phyloP scores from a whole-genome alignment of 306 rosid species.

The Hippophae tibetana region DNA sequence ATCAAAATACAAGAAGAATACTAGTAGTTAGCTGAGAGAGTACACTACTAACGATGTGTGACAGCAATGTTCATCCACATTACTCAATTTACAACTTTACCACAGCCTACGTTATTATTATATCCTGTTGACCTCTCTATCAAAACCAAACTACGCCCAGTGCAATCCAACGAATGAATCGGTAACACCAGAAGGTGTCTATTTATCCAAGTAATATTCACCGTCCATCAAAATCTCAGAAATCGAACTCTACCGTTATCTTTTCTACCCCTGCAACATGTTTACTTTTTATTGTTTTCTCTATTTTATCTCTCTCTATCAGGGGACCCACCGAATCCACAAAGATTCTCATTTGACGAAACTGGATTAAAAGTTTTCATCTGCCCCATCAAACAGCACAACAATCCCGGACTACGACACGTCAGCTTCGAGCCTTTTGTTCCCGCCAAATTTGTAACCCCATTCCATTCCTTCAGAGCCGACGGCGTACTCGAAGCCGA shows the following conservation, averaged over 20 bases:
- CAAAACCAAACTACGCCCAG: too few species aligned
- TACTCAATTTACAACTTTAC: too few species aligned
- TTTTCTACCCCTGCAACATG: too few species aligned
- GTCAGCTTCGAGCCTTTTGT: conserved; percentile 23
- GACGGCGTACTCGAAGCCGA: conserved; percentile 35
- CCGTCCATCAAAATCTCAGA: background rate
- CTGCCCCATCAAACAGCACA: conserved; percentile 52
- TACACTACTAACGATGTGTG: too few species aligned
- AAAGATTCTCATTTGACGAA: conserved; percentile 14
- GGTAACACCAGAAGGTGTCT: background rate
- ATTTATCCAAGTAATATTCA: background rate
- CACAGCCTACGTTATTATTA: too few species aligned
- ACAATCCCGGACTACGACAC: conserved; percentile 35
- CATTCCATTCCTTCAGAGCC: conserved; percentile 57
- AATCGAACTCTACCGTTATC: background rate
- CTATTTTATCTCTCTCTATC: conserved; percentile 13
- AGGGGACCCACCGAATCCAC: conserved; percentile 8
- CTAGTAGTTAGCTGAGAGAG: too few species aligned
- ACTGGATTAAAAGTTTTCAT: conserved; percentile 11
- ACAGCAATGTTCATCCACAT: too few species aligned
- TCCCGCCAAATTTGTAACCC: conserved; percentile 47
- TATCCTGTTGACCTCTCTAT: too few species aligned
- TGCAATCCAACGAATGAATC: too few species aligned
- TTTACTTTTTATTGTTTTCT: background rate
- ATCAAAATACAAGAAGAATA: too few species aligned